Evolutionary conservation across 768 basidiomycete genomes (phyloP).

Genomic region (Terana coerulea): DNA sequence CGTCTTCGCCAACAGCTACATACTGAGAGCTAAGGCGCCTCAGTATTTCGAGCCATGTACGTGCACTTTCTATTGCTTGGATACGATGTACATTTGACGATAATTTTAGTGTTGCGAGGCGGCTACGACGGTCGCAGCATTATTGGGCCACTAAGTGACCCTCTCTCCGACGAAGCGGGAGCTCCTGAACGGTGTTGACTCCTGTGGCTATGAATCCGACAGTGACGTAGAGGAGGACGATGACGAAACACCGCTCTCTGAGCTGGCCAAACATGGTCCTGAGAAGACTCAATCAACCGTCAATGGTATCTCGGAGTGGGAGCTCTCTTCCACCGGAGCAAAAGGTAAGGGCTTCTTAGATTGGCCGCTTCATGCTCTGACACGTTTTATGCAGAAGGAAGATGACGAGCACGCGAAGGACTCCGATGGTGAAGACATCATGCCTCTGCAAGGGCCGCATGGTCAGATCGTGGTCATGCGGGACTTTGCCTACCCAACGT

Average conservation of each 20-base stretch:
- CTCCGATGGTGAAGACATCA: background rate
- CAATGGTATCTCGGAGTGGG: background rate
- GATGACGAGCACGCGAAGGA: background rate
- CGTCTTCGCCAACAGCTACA: constrained; percentile 9
- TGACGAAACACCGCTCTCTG: background rate
- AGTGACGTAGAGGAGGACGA: constrained; percentile 9
- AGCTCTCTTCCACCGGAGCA: background rate
- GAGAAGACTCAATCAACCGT: background rate
- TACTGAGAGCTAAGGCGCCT: background rate
- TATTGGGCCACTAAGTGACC: background rate
- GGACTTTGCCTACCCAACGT: background rate
- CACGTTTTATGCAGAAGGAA: too few species aligned
- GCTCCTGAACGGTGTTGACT: background rate
- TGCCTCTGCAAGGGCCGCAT: background rate
- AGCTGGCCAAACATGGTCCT: background rate
- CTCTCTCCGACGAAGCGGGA: background rate
- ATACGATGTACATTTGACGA: background rate
- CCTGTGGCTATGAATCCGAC: constrained; percentile 2
- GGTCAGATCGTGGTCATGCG: background rate
- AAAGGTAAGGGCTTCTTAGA: background rate
- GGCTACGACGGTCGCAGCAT: background rate
- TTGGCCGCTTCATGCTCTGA: too few species aligned
- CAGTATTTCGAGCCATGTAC: constrained; percentile 6
- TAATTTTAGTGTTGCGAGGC: background rate
- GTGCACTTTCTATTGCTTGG: background rate